Evolutionary conservation across 2,329 filamentous ascomycete genomes (phyloP), one percentile per base, ranked within the genome.

Genomic region (Aspergillus quadricinctus): DNA sequence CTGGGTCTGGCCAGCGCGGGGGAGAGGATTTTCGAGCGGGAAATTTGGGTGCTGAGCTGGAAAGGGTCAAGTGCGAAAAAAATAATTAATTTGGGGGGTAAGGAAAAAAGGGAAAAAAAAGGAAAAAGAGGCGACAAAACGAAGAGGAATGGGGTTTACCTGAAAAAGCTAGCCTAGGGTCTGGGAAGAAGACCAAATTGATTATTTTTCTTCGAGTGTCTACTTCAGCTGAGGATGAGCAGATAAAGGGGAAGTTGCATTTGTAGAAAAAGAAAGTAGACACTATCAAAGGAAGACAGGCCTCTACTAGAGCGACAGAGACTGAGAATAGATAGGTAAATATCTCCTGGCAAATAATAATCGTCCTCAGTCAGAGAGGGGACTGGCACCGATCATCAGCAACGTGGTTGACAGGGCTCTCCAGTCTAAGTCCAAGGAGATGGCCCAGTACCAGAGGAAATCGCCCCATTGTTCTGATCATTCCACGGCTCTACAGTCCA

Each of bases 401-500:
- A 65, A 65, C 63, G 63, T 65, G 63, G 62, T 65, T 65, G 63
- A 65, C 63, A 64, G 62, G 63, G 63, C 56, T 60, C 53, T 52
- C 49, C 50, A 31, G 14, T 10, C 9, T 4, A 35, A 35, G 17
- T 6, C 11, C 54, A 19, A 10, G 25, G 31, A 35, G 31, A 35
- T 17, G 31, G 31, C 31, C n/a, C n/a, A n/a, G n/a, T n/a, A n/a
- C n/a, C n/a, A n/a, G n/a, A n/a, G n/a, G n/a, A n/a, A n/a, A n/a
- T n/a, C n/a, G n/a, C n/a, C n/a, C n/a, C n/a, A n/a, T n/a, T n/a
- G n/a, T n/a, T n/a, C n/a, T n/a, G n/a, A n/a, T n/a, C 31, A 37
- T 37, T 37, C 31, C 31, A 37, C 31, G 31, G 31, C 14, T 35
- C 11, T 14, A 35, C 11, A 11, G 11, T 23, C 23, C 23, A n/a